Base-by-base conservation (phyloP, 192 early-diverging fungal genomes). In the Coemansia sp. region DNA sequence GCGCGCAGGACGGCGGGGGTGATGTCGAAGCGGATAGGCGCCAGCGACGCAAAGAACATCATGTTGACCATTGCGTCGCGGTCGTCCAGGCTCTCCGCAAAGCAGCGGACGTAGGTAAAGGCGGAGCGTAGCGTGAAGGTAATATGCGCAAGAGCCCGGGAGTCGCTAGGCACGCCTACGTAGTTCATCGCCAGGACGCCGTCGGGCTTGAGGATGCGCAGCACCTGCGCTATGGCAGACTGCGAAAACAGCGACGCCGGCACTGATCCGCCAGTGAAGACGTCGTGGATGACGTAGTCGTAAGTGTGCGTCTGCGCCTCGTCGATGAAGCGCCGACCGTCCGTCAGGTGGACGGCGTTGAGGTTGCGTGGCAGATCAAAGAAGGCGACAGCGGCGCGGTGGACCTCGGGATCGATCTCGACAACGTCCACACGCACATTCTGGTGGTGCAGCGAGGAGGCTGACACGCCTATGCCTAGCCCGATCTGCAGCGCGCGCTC, bases 211-310 rank as follows among this genome's bases (percentile, higher is more conserved):
- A 97, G 67, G 33, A 93, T 87, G 23, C 86, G 74, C 50, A 81
- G 78, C 69, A 90, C 75, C 9, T 87, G 82, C 56, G 73, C 59
- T 6, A 94, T 60, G 0, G 90, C 88, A 65, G 93, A 89, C 20
- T 87, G 74, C 7, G 90, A 88, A 69, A 93, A 93, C 69, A 97
- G 77, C 3, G 71, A 46, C 4, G 83, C 71, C 5, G 91, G 89
- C 4, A 95, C 89, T 4, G 86, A 84, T 0, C 95, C 95, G 46
- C 94, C 94, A 0, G 93, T 93, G 70, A 97, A 97, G n/a, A 97
- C 92, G 75, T 97, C 95, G 70, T 95, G 95, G 14, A 94, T 73
- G 32, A 97, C 79, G 73, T 88, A 94, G 70, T 95, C 92, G 74
- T 95, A 97, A 34, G 71, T 75, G 41, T 56, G 53, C 0, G 64